These are phyloP conservation scores for Meredithiella fracta DNA, from an alignment of 2,329 filamentous ascomycete species.

Conservation along the genomic window DNA sequence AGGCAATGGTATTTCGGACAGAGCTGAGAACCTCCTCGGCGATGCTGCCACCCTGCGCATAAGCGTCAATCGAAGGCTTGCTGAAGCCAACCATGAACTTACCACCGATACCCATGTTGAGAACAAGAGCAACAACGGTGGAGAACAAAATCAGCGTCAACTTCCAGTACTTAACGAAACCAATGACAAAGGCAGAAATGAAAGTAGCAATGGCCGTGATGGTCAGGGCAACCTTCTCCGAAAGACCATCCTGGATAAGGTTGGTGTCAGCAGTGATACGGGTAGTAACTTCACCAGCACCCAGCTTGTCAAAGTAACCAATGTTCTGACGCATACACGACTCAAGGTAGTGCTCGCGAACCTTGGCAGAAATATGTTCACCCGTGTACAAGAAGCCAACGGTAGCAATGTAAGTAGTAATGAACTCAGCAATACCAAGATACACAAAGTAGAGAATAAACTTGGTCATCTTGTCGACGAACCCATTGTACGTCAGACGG, in stretches of 20 bases:
- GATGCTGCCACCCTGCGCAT: slow-evolving; percentile 70
- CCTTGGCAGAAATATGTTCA: slow-evolving; percentile 62
- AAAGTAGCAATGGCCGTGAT: slow-evolving; percentile 67
- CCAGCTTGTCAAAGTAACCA: slow-evolving; percentile 82
- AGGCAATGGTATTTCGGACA: slow-evolving; percentile 80
- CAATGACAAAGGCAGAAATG: slow-evolving; percentile 74
- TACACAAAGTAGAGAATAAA: slow-evolving; percentile 75
- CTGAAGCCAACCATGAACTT: slow-evolving; percentile 65
- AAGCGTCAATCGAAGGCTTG: slow-evolving; percentile 60
- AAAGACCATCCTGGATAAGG: slow-evolving; percentile 82
- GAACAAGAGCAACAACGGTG: slow-evolving; percentile 62
- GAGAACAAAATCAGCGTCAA: slow-evolving; percentile 74
- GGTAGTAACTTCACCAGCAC: slow-evolving; percentile 83
- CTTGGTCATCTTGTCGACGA: slow-evolving; percentile 41
- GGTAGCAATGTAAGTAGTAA: slow-evolving; percentile 54
- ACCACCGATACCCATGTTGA: slow-evolving; percentile 59
- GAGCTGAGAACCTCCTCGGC: slow-evolving; percentile 92
- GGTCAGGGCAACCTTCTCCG: slow-evolving; percentile 70
- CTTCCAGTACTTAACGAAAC: slow-evolving; percentile 85
- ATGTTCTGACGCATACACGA: slow-evolving; percentile 80
- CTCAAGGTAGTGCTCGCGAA: slow-evolving; percentile 67
- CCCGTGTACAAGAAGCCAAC: slow-evolving; percentile 81
- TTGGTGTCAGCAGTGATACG: slow-evolving; percentile 91
- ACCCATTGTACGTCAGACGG: slow-evolving; percentile 32
- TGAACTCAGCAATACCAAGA: slow-evolving; percentile 64